Evolutionary conservation across 768 basidiomycete species (phyloP).

Genomic region (Mycena alexandri): DNA sequence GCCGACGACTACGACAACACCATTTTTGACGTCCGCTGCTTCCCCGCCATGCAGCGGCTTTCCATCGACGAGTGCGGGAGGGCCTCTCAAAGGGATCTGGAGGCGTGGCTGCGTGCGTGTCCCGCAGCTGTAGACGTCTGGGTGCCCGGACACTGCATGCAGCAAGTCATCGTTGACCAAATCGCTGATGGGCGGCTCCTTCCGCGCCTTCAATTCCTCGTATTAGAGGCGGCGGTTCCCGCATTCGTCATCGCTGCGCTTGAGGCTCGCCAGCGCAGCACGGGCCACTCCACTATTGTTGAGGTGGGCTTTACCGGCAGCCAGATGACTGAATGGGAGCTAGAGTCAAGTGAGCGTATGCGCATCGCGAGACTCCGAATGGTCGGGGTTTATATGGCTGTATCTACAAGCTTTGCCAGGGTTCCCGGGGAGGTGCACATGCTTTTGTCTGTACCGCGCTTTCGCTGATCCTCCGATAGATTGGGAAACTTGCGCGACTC

Average conservation of each 20-base stretch:
- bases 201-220: not conserved
- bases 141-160: not conserved
- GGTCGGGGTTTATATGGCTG: not conserved
- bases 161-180: not conserved
- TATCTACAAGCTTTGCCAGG: not conserved
- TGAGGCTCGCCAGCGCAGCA: not conserved
- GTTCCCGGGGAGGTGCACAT: not conserved
- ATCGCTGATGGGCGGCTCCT: constrained; percentile 8
- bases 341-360: not conserved
- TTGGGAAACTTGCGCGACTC: not conserved
- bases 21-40: not conserved
- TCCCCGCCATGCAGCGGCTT: constrained; percentile 6
- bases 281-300: not conserved
- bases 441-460: not conserved
- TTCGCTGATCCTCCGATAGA: not conserved
- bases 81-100: not conserved
- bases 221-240: not conserved
- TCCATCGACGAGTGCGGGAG: not conserved
- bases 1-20: not conserved
- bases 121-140: not conserved
- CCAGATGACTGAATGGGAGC: not conserved
- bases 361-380: not conserved
- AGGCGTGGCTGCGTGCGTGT: constrained; percentile 3
- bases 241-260: not conserved
- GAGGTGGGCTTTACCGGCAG: not conserved